These are phyloP conservation scores for Anaeramoeba flamelloides DNA, from an alignment of 78 protist genomes.

Conservation along the genomic window DNA sequence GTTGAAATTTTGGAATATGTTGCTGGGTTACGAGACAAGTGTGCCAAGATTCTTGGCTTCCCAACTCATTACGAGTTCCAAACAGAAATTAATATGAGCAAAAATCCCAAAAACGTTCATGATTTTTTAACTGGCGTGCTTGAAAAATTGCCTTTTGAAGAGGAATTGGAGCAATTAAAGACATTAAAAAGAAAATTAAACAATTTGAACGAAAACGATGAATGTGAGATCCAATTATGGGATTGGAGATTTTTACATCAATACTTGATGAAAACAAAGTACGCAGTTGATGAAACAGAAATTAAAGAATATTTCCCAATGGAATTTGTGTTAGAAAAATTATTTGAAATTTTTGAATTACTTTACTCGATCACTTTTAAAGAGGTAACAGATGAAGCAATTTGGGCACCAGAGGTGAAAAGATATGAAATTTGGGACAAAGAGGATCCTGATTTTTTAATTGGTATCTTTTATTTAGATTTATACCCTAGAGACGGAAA, in stretches of 20 bases:
- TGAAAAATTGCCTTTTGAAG: too few relatives aligned
- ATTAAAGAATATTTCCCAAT: constrained; percentile 30
- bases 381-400: background rate
- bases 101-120: too few relatives aligned
- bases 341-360: constrained; percentile 25
- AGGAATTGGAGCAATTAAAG: constrained; percentile 4
- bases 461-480: constrained; percentile 38
- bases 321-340: constrained; percentile 8
- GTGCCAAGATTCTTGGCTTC: constrained; percentile 30
- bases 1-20: constrained; percentile 10
- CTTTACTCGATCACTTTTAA: constrained; percentile 16
- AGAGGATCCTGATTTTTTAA: background rate
- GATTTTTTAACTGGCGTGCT: too few relatives aligned
- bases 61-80: constrained; percentile 17
- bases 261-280: constrained; percentile 16
- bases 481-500: constrained; percentile 36
- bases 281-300: constrained; percentile 20
- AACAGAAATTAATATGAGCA: too few relatives aligned
- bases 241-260: constrained; percentile 19
- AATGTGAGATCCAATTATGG: constrained; percentile 21
- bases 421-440: too few relatives aligned
- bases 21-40: constrained; percentile 3
- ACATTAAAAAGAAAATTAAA: constrained; percentile 15
- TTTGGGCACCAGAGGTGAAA: constrained; percentile 4
- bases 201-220: constrained; percentile 16